Conservation (phyloP, 2,329 filamentous ascomycete genomes). For the Tetracladium maxilliforme region DNA sequence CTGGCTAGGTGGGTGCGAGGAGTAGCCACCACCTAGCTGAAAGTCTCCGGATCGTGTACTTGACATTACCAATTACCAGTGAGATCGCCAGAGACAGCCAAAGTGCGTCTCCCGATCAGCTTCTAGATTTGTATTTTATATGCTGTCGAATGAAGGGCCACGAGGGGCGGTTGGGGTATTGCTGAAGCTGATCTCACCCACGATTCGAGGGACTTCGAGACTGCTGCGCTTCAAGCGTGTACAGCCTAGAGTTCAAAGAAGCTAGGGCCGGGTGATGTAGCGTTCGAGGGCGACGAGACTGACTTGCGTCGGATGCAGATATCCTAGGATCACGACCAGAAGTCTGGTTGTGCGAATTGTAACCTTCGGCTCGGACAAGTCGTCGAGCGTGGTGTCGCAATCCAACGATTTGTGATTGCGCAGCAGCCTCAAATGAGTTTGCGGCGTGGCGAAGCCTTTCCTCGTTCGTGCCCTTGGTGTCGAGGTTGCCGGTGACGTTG, state of each 20-base stretch:
- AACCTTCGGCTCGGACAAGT: too few relatives aligned
- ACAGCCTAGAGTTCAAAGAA: background rate
- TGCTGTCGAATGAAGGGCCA: background rate
- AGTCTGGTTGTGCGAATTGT: too few relatives aligned
- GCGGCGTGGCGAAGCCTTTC: too few relatives aligned
- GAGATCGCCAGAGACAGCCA: background rate
- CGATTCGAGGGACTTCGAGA: background rate
- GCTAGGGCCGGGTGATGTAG: too few relatives aligned
- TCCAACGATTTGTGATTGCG: too few relatives aligned
- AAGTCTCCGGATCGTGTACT: background rate
- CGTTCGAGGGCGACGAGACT: too few relatives aligned
- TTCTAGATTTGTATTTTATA: background rate
- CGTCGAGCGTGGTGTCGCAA: too few relatives aligned
- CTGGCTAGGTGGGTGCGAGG: background rate
- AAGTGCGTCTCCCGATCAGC: background rate
- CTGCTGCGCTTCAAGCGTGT: background rate
- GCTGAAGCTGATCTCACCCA: background rate
- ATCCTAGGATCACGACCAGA: too few relatives aligned
- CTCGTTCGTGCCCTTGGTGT: too few relatives aligned
- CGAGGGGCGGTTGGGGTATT: background rate
- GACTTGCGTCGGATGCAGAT: too few relatives aligned
- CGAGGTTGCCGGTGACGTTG: too few relatives aligned
- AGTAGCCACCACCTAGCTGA: background rate
- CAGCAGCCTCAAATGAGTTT: too few relatives aligned
- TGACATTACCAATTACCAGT: conserved; percentile 1